These are phyloP conservation scores for Solanum infundibuliforme DNA, from an alignment of 257 asterid genomes.

Conservation along the genomic window DNA sequence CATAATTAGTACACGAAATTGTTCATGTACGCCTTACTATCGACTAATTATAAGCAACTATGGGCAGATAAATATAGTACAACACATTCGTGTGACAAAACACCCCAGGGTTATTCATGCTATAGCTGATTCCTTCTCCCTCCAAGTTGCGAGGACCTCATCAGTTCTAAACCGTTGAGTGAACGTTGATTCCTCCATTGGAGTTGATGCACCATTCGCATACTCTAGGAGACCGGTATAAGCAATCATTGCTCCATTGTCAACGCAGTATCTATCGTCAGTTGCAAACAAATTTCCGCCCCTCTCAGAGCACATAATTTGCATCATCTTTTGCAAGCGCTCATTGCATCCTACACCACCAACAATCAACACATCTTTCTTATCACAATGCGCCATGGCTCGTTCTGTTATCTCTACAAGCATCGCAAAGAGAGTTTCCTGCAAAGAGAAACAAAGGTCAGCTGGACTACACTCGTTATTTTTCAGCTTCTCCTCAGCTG, in stretches of 20 bases:
- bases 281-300: conserved; percentile 81
- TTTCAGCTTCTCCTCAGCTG: conserved; percentile 80
- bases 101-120: background rate
- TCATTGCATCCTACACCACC: conserved; percentile 98
- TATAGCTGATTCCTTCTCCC: conserved; percentile 51
- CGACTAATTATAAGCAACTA: background rate
- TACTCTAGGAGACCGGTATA: conserved; percentile 84
- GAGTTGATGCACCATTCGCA: conserved; percentile 67
- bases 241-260: conserved; percentile 98
- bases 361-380: conserved; percentile 78
- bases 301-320: conserved; percentile 81
- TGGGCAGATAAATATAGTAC: background rate
- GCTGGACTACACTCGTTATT: conserved; percentile 31
- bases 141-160: conserved; percentile 89
- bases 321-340: conserved; percentile 93
- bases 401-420: conserved; percentile 95
- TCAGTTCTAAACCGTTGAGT: conserved; percentile 93
- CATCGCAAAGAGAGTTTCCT: conserved; percentile 94
- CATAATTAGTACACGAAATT: background rate
- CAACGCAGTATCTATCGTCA: conserved; percentile 86
- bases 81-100: background rate
- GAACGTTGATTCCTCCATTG: conserved; percentile 72
- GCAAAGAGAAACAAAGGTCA: conserved; percentile 38
- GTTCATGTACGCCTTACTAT: background rate
- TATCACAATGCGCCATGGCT: conserved; percentile 97